Evolutionary conservation across 148 eudicot species (phyloP).

Genomic region (Rhododendron simsii): DNA sequence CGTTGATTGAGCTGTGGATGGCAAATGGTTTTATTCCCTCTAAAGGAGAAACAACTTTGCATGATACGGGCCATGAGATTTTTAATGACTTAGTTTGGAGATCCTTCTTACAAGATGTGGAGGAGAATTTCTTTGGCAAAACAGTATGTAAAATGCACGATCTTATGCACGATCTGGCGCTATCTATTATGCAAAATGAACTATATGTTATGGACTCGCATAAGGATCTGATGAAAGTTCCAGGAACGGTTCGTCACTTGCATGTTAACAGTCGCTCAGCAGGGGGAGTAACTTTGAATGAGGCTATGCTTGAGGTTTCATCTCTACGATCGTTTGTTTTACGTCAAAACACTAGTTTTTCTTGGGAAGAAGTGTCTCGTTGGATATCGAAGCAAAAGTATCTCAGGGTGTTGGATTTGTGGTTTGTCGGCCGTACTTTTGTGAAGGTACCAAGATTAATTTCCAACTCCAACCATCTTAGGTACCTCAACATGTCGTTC

Average conservation of each 20-base stretch:
- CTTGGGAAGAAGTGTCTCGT: neutral
- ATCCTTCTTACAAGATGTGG: slow-evolving; percentile 11
- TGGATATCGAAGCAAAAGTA: neutral
- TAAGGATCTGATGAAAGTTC: neutral
- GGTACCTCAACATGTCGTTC: neutral
- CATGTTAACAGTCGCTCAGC: neutral
- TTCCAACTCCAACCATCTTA: neutral
- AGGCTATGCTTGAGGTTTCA: neutral
- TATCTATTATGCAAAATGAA: neutral
- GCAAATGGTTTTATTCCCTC: neutral
- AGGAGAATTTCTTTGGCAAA: neutral
- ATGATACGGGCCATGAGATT: neutral
- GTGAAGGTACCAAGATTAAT: neutral
- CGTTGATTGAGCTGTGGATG: slow-evolving; percentile 4
- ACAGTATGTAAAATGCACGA: slow-evolving; percentile 12
- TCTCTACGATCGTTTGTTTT: neutral
- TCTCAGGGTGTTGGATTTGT: neutral
- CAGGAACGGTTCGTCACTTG: neutral
- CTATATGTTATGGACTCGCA: neutral
- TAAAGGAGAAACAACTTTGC: neutral
- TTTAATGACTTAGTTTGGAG: neutral
- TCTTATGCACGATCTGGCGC: slow-evolving; percentile 12
- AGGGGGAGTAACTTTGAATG: neutral
- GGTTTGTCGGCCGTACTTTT: too few species aligned
- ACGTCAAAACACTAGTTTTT: too few species aligned